phyloP scores from a whole-genome alignment of 208 protist genomes.

The Endotrypanum monterogeii region DNA sequence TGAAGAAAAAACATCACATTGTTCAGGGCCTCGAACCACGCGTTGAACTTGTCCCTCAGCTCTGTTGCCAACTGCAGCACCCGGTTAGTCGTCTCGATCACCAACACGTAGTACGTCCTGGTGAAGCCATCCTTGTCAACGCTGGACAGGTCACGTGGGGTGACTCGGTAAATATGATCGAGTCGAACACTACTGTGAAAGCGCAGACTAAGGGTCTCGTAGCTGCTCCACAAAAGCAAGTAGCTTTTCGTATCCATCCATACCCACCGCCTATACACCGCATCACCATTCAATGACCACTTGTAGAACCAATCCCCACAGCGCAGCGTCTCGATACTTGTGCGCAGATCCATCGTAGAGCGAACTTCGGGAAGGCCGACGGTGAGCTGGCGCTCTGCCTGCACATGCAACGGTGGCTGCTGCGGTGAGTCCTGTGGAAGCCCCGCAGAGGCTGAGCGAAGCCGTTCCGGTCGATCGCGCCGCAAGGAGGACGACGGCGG shows the following conservation, averaged over 20 bases:
- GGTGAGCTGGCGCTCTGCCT: conserved; percentile 16
- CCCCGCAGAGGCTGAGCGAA: not conserved
- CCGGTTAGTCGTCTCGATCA: conserved; percentile 67
- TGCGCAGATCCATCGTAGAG: conserved; percentile 69
- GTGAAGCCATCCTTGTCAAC: conserved; percentile 52
- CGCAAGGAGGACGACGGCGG: conserved; percentile 18
- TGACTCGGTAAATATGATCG: conserved; percentile 69
- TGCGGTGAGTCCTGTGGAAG: conserved; percentile 7
- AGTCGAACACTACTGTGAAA: conserved; percentile 66
- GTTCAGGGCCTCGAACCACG: conserved; percentile 81
- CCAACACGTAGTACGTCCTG: conserved; percentile 68
- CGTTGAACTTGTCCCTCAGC: conserved; percentile 63
- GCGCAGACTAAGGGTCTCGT: conserved; percentile 53
- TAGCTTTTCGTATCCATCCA: conserved; percentile 81
- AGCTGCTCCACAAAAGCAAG: conserved; percentile 74
- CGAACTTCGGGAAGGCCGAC: conserved; percentile 45
- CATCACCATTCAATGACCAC: conserved; percentile 54
- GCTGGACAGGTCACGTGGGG: conserved; percentile 47
- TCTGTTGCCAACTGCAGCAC: conserved; percentile 80
- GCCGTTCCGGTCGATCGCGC: conserved; percentile 6
- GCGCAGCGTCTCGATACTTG: conserved; percentile 61
- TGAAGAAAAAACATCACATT: conserved; percentile 75
- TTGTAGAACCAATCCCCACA: conserved; percentile 89
- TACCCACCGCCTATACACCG: conserved; percentile 66
- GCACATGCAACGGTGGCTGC: not conserved